A percentile compares a stretch with the other conserved stretches of the same genome.
These are phyloP conservation scores for Ceratocystis destructans DNA, from an alignment of 2,329 filamentous ascomycete genomes.

Conservation along the genomic window DNA sequence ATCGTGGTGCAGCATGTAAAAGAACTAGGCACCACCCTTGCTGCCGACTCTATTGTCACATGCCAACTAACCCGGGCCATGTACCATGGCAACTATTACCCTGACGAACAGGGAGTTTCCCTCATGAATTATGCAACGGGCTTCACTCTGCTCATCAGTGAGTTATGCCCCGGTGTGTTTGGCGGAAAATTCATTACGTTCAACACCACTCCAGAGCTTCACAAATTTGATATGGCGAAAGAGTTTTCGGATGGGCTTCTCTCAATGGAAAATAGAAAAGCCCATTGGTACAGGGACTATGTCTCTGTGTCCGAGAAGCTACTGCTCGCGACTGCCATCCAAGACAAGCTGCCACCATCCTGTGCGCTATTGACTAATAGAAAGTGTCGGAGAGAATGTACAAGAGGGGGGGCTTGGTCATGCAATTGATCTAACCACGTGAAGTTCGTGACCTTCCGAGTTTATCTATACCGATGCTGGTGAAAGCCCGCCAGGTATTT, in stretches of 20 bases:
- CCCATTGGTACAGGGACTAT: conserved; percentile 32
- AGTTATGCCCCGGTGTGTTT: neutral
- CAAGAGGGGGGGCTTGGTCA: too few species aligned
- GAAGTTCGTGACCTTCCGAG: too few species aligned
- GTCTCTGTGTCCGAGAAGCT: conserved; percentile 42
- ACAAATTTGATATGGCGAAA: neutral
- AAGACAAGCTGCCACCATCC: conserved; percentile 28
- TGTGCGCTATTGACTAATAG: conserved; percentile 40
- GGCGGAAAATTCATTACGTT: neutral
- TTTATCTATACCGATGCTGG: too few species aligned
- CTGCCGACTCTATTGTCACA: neutral
- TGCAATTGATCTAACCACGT: too few species aligned
- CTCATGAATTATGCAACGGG: neutral
- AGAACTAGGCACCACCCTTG: neutral
- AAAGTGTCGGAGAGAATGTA: too few species aligned
- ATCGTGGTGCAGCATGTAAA: neutral
- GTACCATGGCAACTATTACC: neutral
- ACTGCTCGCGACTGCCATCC: neutral
- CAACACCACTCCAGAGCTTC: neutral
- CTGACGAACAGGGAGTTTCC: too few species aligned
- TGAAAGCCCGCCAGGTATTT: too few species aligned
- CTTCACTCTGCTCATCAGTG: neutral
- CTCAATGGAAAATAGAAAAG: neutral
- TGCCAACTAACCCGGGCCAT: neutral
- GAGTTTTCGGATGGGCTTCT: neutral